Evolutionary conservation across 73 alveolate genomes (phyloP), one percentile per base, ranked within the genome.

Genomic region (Paramecium bursaria): DNA sequence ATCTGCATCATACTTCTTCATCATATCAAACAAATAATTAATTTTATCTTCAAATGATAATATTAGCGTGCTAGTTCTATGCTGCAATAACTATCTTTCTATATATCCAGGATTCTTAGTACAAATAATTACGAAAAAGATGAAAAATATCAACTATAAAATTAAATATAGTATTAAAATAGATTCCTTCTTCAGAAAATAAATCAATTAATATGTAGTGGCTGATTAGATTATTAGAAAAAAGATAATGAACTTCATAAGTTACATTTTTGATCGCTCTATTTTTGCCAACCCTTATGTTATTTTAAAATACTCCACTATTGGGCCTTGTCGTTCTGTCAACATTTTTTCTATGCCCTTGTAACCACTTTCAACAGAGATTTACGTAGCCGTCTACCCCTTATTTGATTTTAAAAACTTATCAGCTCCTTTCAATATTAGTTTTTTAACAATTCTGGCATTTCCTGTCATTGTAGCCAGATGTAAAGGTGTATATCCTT

Each of bases 401-500:
- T 79, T 57, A 14, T 79, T 79, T 33, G 51, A 50, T 54, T 39
- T 39, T 3, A 73, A 19, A 0, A 6, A 11, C 35, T 54, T 17
- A 42, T 79, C 17, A 39, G 89, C 89, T 54, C 89, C 89, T 42
- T 73, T 15, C 10, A 53, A 54, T 42, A 79, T 25, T 35, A 79
- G 22, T 46, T 79, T 79, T 23, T 55, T 79, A 7, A 79, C 89
- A 9, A 79, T 73, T 54, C 89, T 79, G 2, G 74, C 77, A 54
- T 79, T 79, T 7, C 89, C 89, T 53, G 85, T 79, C 67, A 79
- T 79, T 4, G 76, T 51, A 6, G 89, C 80, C 17, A 79, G 46
- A 79, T 79, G 89, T 4, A 79, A 23, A 11, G 89, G 79, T 13
- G 89, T 54, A 53, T 53, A 42, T 33, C 89, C 89, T 42, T 79